Evolutionary conservation across 2,329 filamentous ascomycete genomes (phyloP).

Genomic region (Arthrobotrys musiformis): DNA sequence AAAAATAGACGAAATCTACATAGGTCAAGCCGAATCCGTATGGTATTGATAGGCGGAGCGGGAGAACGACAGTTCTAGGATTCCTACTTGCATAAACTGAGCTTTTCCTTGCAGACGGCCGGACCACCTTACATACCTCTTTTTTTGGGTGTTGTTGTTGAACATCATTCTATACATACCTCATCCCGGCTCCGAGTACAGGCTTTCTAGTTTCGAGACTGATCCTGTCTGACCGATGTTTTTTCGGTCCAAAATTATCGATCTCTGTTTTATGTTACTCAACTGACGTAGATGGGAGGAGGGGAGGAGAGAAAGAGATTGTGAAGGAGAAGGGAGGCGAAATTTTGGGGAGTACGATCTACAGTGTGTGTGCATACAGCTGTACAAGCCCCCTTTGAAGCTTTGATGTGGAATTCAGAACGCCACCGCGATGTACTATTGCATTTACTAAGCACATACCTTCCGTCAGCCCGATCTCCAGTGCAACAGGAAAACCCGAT

Average conservation of each 20-base stretch:
- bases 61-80: conserved; percentile 26
- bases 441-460: background rate
- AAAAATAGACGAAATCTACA: conserved; percentile 11
- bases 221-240: too few species aligned
- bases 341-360: background rate
- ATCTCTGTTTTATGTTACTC: background rate
- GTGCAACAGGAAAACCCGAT: background rate
- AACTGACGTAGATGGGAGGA: background rate
- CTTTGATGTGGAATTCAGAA: background rate
- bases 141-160: background rate
- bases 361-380: background rate
- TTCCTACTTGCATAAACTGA: background rate
- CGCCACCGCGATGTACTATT: background rate
- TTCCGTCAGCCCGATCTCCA: background rate
- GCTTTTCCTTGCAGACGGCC: conserved; percentile 12
- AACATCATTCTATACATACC: background rate
- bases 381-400: conserved; percentile 9
- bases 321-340: too few species aligned
- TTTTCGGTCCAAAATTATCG: too few species aligned
- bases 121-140: background rate
- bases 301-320: too few species aligned
- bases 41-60: conserved; percentile 38
- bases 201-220: too few species aligned
- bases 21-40: conserved; percentile 21
- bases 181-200: too few species aligned